A percentile compares a stretch with the other conserved stretches of the same genome.
phyloP scores from a whole-genome alignment of 345 rosid species.

The Citrus maxima region DNA sequence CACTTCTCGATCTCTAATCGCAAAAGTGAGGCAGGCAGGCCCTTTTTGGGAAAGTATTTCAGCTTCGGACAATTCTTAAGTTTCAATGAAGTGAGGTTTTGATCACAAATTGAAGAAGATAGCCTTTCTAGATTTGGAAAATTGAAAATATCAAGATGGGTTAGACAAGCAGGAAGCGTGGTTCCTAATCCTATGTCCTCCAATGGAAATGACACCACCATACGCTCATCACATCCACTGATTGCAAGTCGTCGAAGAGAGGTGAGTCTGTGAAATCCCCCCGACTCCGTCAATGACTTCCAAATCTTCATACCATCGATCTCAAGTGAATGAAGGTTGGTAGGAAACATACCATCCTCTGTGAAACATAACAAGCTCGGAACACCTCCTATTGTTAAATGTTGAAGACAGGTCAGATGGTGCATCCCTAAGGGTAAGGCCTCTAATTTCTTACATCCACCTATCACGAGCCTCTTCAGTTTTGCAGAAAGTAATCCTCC shows the following conservation, averaged over 20 bases:
- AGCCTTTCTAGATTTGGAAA: constrained; percentile 16
- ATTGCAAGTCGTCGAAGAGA: constrained; percentile 11
- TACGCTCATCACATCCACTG: background rate
- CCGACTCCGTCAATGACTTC: background rate
- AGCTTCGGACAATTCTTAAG: constrained; percentile 12
- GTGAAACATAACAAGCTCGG: constrained; percentile 1
- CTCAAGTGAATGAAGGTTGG: background rate
- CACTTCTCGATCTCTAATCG: background rate
- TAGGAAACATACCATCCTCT: background rate
- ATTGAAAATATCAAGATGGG: background rate
- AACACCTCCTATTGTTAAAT: background rate
- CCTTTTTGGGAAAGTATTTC: background rate
- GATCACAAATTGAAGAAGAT: background rate
- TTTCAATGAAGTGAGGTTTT: constrained; percentile 16
- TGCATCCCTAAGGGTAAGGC: background rate
- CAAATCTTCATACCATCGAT: background rate
- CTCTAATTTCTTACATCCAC: background rate
- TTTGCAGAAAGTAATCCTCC: constrained; percentile 1
- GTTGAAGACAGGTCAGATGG: background rate
- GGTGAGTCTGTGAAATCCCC: constrained; percentile 19
- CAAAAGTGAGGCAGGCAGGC: background rate
- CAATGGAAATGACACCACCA: constrained; percentile 14
- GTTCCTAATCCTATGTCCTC: too few relatives aligned
- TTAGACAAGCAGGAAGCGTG: constrained; percentile 13
- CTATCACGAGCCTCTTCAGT: background rate